These are phyloP conservation scores for Aureoboletus auriporus DNA, from an alignment of 768 basidiomycete genomes.

Conservation along the genomic window DNA sequence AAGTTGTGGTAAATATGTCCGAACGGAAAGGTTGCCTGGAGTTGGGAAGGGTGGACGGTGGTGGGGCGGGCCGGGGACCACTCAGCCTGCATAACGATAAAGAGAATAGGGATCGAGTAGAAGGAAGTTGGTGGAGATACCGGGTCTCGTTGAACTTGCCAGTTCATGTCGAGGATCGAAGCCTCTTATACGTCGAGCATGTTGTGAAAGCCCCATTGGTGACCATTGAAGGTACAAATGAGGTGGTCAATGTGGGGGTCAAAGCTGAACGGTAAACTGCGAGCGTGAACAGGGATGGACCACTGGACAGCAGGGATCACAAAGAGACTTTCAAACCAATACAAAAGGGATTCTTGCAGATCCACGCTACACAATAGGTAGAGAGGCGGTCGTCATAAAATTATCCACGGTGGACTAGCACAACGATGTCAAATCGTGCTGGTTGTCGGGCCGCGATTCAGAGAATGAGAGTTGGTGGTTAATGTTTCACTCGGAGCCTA, in stretches of 20 bases:
- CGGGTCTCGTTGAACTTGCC: background rate
- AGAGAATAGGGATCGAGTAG: background rate
- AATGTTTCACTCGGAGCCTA: too few relatives aligned
- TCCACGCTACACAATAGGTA: too few relatives aligned
- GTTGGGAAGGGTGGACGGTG: slow-evolving; percentile 2
- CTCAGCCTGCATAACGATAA: slow-evolving; percentile 4
- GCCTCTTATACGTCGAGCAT: slow-evolving; percentile 3
- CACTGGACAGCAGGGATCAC: too few relatives aligned
- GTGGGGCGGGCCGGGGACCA: background rate
- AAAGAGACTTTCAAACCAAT: too few relatives aligned
- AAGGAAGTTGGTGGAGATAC: background rate
- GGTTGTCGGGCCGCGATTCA: too few relatives aligned
- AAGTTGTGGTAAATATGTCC: background rate
- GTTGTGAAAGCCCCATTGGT: background rate
- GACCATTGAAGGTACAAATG: background rate
- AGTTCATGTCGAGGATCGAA: background rate
- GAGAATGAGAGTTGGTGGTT: too few relatives aligned
- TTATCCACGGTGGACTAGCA: too few relatives aligned
- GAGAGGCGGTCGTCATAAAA: too few relatives aligned
- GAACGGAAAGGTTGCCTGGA: background rate
- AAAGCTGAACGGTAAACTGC: slow-evolving; percentile 1
- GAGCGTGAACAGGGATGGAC: too few relatives aligned
- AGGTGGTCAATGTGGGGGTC: slow-evolving; percentile 2
- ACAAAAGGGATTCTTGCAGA: too few relatives aligned
- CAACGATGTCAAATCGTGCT: too few relatives aligned